Evolutionary conservation across 371 early-diverging fungal species (phyloP), one percentile per base, ranked within the genome.

Genomic region (Mortierella sp.): DNA sequence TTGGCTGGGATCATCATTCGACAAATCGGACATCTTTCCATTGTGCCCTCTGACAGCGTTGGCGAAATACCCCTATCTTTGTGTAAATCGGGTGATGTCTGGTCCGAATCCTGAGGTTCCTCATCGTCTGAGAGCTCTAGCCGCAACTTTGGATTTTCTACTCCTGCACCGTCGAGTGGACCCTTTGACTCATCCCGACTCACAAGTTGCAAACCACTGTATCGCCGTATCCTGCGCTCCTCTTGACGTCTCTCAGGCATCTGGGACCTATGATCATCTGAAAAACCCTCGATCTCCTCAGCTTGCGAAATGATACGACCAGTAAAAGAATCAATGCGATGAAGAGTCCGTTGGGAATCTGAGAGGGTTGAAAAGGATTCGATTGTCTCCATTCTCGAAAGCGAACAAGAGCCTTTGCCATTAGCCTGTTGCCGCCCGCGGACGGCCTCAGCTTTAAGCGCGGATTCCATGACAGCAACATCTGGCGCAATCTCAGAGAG

Each of bases 231-330:
- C 47, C 40, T 58, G 24, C 71, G 76, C 36, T 67, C 63, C 10
- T 40, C 45, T 28, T 48, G 69, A 5, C 41, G 53, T 16, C 10
- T 16, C 50, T 40, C 33, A 19, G 9, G 8, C 9, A 28, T 50
- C 67, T 69, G 79, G 1, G 66, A 62, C 53, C 58, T 58, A 36
- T 52, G 55, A 13, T 79, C 79, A 33, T 79, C 79, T 6, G 79
- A 73, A 50, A 79, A 74, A 15, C 55, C 65, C 13, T 70, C 79
- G 33, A 79, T 74, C 24, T 79, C 79, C 6, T 79, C 79, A 4
- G 48, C 52, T 41, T 72, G 69, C 0, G 69, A 77, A 1, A 41
- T 19, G 16, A 28, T 28, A 3, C 50, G 43, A 28, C 40, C 47
- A 28, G 10, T 47, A 2, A n/a, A n/a, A 33, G 58, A 47, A n/a